Conservation (phyloP, 495 filamentous ascomycete genomes). For the Trichoderma orchidacearum region DNA sequence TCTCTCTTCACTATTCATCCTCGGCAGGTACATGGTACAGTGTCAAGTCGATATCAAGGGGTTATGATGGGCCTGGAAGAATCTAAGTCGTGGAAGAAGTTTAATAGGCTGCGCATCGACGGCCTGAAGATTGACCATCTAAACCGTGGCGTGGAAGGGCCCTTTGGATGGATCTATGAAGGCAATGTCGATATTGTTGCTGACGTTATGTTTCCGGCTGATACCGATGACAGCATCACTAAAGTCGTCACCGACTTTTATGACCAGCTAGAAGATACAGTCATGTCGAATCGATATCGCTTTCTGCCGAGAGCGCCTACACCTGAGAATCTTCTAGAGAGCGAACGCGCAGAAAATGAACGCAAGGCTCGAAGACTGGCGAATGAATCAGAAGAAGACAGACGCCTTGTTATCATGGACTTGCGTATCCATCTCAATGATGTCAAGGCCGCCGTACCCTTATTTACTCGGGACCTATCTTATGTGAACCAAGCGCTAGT, state of each 20-base stretch:
- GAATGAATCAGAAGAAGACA: constrained; percentile 26
- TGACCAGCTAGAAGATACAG: constrained; percentile 82
- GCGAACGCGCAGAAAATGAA: constrained; percentile 3
- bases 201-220: constrained; percentile 82
- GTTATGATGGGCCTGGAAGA: constrained; percentile 6
- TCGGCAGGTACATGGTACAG: constrained; percentile 64
- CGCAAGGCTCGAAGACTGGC: background rate
- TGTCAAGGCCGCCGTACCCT: constrained; percentile 76
- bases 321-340: constrained; percentile 16
- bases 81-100: constrained; percentile 75
- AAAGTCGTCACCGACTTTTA: constrained; percentile 93
- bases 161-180: constrained; percentile 95
- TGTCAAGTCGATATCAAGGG: constrained; percentile 34
- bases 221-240: constrained; percentile 71
- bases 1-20: constrained; percentile 97
- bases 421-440: constrained; percentile 83
- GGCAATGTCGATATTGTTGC: constrained; percentile 94
- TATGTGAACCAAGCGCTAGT: constrained; percentile 95
- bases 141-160: constrained; percentile 84
- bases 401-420: constrained; percentile 77
- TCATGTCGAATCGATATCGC: constrained; percentile 54
- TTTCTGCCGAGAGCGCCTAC: constrained; percentile 14
- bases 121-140: constrained; percentile 91
- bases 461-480: constrained; percentile 77
- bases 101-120: constrained; percentile 79